Evolutionary conservation across 78 protist genomes (phyloP).

Genomic region (Isochrysis galbana): DNA sequence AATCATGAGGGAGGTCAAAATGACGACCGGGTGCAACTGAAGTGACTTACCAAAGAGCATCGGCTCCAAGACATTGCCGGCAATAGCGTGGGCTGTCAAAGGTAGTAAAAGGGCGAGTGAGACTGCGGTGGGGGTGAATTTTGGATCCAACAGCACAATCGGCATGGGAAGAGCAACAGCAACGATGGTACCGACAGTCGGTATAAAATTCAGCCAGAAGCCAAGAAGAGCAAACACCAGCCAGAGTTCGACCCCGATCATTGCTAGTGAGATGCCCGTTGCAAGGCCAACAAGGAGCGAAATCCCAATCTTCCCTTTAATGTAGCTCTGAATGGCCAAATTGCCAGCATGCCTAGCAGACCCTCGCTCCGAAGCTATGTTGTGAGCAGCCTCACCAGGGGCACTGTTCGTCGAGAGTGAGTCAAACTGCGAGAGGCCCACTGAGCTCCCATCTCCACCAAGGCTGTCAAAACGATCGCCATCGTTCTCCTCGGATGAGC

Average conservation of each 20-base stretch:
- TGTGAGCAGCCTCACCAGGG: background rate
- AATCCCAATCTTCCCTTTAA: background rate
- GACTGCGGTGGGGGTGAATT: background rate
- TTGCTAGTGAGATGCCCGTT: background rate
- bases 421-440: background rate
- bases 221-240: background rate
- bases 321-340: background rate
- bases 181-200: background rate
- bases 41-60: too few relatives aligned
- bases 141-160: background rate
- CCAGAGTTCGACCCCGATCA: background rate
- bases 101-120: background rate
- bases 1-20: too few relatives aligned
- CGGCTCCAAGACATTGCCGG: too few relatives aligned
- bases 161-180: background rate
- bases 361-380: too few relatives aligned
- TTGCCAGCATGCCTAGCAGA: too few relatives aligned
- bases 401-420: background rate
- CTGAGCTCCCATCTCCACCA: background rate
- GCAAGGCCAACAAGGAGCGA: background rate
- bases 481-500: background rate
- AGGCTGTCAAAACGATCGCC: background rate
- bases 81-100: too few relatives aligned
- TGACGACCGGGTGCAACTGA: too few relatives aligned
- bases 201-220: conserved; percentile 7